Evolutionary conservation across 208 protist genomes (phyloP).

Genomic region (Leishmania gerbilli): DNA sequence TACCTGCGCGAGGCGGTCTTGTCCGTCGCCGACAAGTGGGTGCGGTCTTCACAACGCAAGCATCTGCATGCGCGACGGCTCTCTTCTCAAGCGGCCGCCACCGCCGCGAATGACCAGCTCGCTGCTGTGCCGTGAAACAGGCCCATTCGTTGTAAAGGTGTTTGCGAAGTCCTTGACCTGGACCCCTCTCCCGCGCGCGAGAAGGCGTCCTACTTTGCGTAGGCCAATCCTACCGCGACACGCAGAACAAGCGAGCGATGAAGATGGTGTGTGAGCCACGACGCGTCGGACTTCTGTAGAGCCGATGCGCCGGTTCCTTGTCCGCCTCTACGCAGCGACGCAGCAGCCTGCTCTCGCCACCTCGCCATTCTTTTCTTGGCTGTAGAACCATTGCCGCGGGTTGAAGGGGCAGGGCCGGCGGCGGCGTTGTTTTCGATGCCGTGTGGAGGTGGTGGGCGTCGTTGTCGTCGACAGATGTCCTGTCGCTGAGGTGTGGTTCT

Average conservation of each 20-base stretch:
- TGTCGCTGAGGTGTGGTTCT: not conserved
- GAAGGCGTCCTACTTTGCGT: conserved; percentile 17
- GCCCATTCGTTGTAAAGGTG: conserved; percentile 54
- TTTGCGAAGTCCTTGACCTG: conserved; percentile 56
- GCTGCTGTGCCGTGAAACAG: conserved; percentile 51
- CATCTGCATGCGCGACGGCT: conserved; percentile 14
- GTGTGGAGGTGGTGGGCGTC: not conserved
- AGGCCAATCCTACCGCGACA: not conserved
- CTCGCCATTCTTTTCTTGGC: not conserved
- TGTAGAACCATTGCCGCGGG: not conserved
- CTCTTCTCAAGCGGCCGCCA: not conserved
- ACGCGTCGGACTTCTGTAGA: not conserved
- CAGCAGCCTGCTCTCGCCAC: not conserved
- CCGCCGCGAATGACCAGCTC: not conserved
- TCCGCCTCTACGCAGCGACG: not conserved
- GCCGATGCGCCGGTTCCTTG: not conserved
- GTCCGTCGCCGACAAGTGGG: conserved; percentile 56
- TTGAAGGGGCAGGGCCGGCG: not conserved
- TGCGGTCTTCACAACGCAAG: conserved; percentile 23
- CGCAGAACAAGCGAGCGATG: not conserved
- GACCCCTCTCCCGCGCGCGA: conserved; percentile 49
- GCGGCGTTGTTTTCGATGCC: not conserved
- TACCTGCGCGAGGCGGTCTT: conserved; percentile 81
- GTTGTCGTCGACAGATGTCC: not conserved
- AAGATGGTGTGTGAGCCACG: not conserved